These are phyloP conservation scores for Mortierella sp. DNA, from an alignment of 371 early-diverging fungal species.

Conservation along the genomic window DNA sequence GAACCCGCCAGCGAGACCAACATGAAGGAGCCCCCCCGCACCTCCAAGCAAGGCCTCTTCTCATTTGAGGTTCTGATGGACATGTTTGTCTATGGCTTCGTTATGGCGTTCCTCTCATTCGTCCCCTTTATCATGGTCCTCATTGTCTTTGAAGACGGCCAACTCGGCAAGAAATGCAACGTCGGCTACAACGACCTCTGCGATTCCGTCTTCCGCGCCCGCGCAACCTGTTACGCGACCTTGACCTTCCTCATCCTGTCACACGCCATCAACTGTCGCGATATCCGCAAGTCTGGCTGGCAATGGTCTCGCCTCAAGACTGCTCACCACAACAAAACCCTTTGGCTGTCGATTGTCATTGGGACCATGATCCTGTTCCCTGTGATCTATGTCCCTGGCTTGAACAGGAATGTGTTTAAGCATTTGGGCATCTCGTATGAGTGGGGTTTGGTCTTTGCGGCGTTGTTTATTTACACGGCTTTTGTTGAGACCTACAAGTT, in stretches of 20 bases:
- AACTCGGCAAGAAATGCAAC: constrained; percentile 77
- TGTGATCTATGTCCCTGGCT: constrained; percentile 76
- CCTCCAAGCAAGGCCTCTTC: constrained; percentile 75
- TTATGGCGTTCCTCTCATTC: constrained; percentile 76
- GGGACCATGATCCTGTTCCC: constrained; percentile 71
- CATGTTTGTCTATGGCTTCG: constrained; percentile 81
- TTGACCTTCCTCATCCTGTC: constrained; percentile 75
- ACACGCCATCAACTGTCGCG: constrained; percentile 83
- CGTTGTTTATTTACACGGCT: constrained; percentile 69
- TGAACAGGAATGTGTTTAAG: constrained; percentile 79
- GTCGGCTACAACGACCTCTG: constrained; percentile 71
- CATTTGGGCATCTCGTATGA: constrained; percentile 79
- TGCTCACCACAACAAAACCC: constrained; percentile 69
- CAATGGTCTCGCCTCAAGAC: constrained; percentile 57
- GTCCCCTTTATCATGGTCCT: constrained; percentile 77
- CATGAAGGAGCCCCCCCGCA: constrained; percentile 89
- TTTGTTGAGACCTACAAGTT: constrained; percentile 72
- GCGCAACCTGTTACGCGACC: constrained; percentile 79
- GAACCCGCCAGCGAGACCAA: constrained; percentile 86
- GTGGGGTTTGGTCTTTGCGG: constrained; percentile 79
- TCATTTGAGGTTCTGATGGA: constrained; percentile 74
- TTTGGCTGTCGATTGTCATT: constrained; percentile 66
- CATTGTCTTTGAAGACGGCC: constrained; percentile 71
- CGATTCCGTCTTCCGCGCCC: constrained; percentile 79
- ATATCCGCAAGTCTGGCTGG: constrained; percentile 75